phyloP scores from a whole-genome alignment of 768 basidiomycete species.

The Amanita pseudoporphyria region DNA sequence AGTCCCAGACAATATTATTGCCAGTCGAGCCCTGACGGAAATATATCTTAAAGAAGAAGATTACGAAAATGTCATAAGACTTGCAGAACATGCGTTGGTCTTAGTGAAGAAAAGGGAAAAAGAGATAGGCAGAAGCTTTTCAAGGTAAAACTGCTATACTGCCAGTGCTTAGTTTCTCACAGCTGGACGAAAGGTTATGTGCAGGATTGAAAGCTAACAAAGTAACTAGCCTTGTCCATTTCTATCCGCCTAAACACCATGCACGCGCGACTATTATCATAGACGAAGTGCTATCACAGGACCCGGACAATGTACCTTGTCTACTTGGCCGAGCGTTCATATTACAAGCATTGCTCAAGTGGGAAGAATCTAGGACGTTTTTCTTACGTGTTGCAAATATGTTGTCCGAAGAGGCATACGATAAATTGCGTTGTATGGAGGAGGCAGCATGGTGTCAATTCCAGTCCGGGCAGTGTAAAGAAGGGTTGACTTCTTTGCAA shows the following conservation, averaged over 20 bases:
- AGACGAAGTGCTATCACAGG: constrained; percentile 54
- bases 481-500: constrained; percentile 39
- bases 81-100: constrained; percentile 61
- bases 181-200: constrained; percentile 37
- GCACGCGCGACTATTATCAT: constrained; percentile 64
- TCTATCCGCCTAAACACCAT: constrained; percentile 89
- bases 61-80: constrained; percentile 61
- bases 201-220: constrained; percentile 64
- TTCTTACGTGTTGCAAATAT: constrained; percentile 53
- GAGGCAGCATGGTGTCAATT: constrained; percentile 81
- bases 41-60: constrained; percentile 64
- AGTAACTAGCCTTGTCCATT: constrained; percentile 71
- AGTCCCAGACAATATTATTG: constrained; percentile 50
- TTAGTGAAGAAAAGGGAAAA: constrained; percentile 43
- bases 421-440: constrained; percentile 59
- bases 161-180: neutral
- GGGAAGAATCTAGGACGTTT: constrained; percentile 52
- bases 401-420: constrained; percentile 32
- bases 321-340: constrained; percentile 74
- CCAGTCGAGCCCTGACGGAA: constrained; percentile 54
- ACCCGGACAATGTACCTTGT: constrained; percentile 52
- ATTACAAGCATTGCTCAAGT: constrained; percentile 50
- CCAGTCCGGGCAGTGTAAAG: constrained; percentile 37
- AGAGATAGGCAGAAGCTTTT: constrained; percentile 45
- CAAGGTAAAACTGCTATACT: constrained; percentile 23